These are phyloP conservation scores for Aegilops umbellulata DNA, from an alignment of 176 grass and related monocot genomes.

Conservation along the genomic window DNA sequence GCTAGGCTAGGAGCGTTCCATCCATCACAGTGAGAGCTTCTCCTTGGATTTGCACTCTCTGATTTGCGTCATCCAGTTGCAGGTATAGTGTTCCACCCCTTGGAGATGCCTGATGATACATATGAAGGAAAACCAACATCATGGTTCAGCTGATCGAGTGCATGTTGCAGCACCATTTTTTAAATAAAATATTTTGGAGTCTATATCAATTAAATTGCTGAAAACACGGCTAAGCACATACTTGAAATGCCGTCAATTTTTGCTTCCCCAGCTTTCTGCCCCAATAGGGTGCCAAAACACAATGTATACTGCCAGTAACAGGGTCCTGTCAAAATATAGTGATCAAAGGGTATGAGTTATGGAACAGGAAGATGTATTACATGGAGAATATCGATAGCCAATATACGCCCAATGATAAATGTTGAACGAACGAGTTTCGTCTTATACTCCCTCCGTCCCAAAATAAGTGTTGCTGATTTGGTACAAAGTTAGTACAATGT, in stretches of 20 bases:
- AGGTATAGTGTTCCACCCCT: conserved; percentile 61
- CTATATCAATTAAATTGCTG: background rate
- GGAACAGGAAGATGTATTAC: background rate
- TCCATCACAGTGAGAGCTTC: conserved; percentile 71
- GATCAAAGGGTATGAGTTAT: background rate
- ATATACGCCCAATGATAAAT: background rate
- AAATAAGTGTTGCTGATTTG: too few relatives aligned
- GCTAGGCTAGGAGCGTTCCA: conserved; percentile 45
- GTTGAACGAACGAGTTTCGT: background rate
- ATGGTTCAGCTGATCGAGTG: background rate
- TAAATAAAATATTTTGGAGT: background rate
- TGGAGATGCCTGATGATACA: conserved; percentile 48
- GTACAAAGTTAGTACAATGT: too few relatives aligned
- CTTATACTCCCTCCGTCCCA: background rate
- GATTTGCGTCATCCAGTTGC: conserved; percentile 42
- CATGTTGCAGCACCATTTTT: background rate
- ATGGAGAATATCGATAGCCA: background rate
- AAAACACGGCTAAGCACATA: conserved; percentile 17
- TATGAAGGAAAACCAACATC: background rate
- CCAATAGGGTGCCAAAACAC: conserved; percentile 70
- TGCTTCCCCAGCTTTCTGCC: conserved; percentile 66
- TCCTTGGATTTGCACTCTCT: conserved; percentile 62
- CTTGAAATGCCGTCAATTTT: conserved; percentile 58
- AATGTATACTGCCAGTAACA: conserved; percentile 70
- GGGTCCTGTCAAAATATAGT: conserved; percentile 49